phyloP scores from a whole-genome alignment of 441 rosid genomes.

The Adansonia rubrostipa region DNA sequence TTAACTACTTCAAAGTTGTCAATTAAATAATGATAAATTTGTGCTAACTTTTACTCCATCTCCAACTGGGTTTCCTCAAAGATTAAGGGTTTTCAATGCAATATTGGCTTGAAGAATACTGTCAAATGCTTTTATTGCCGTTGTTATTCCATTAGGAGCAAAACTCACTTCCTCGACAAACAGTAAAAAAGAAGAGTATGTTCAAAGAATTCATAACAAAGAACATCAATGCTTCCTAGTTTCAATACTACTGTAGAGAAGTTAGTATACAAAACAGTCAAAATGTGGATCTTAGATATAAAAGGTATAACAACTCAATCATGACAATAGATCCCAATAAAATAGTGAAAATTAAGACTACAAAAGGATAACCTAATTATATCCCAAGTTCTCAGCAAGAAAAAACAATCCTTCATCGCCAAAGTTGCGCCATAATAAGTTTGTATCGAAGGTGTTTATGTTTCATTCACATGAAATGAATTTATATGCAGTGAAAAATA shows the following conservation, averaged over 20 bases:
- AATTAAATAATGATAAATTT: background rate
- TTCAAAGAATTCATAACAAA: conserved; percentile 22
- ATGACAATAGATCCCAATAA: background rate
- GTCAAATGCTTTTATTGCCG: conserved; percentile 85
- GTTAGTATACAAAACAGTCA: background rate
- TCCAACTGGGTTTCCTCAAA: conserved; percentile 91
- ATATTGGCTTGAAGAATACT: conserved; percentile 85
- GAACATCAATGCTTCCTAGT: conserved; percentile 12
- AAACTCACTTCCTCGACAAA: conserved; percentile 85
- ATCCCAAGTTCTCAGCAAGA: conserved; percentile 86
- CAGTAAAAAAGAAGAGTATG: conserved; percentile 41
- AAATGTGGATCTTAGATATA: background rate
- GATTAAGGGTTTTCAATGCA: conserved; percentile 63
- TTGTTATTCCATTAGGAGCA: conserved; percentile 93
- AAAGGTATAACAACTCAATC: conserved; percentile 8
- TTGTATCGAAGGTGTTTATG: conserved; percentile 17
- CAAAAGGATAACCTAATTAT: conserved; percentile 70
- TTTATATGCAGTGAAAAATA: conserved; percentile 4
- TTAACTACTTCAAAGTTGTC: conserved; percentile 11
- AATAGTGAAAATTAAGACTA: conserved; percentile 13
- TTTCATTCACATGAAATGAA: conserved; percentile 11
- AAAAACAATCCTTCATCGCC: conserved; percentile 96
- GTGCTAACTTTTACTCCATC: conserved; percentile 88
- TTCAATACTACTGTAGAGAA: background rate
- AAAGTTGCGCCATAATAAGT: conserved; percentile 74